Evolutionary conservation across 108 stramenopile genomes (phyloP).

Genomic region (Cafeteria roenbergensis): DNA sequence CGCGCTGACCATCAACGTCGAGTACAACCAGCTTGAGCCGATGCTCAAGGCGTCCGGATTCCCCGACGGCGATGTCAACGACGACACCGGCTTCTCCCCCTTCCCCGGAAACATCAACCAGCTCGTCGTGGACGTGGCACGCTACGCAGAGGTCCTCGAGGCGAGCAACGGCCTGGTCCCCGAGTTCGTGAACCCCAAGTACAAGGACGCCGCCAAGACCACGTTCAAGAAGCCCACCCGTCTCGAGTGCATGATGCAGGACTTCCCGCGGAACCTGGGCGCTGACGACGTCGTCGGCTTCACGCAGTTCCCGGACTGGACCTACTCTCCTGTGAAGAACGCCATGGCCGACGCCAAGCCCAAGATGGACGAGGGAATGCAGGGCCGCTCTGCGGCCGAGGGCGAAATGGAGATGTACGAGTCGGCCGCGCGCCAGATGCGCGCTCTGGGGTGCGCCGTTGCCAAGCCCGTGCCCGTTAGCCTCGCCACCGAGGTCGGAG

Average conservation of each 20-base stretch:
- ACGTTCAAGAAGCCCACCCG: conserved; percentile 95
- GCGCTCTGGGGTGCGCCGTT: conserved; percentile 49
- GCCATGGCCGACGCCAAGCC: conserved; percentile 61
- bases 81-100: conserved; percentile 73
- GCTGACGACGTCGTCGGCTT: conserved; percentile 73
- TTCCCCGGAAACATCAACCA: conserved; percentile 98
- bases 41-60: conserved; percentile 63
- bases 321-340: conserved; percentile 88
- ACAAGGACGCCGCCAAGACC: conserved; percentile 70
- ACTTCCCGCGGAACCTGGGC: conserved; percentile 77
- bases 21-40: conserved; percentile 98
- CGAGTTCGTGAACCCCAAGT: conserved; percentile 99
- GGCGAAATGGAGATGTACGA: conserved; percentile 80
- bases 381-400: conserved; percentile 68
- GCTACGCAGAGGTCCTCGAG: conserved; percentile 64
- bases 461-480: conserved; percentile 39
- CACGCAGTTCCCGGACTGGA: conserved; percentile 62
- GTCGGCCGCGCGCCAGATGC: conserved; percentile 45
- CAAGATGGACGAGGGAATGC: conserved; percentile 63
- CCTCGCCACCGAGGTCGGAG: conserved; percentile 44
- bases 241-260: conserved; percentile 99
- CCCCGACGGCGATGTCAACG: conserved; percentile 78
- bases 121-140: conserved; percentile 62
- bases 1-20: conserved; percentile 74
- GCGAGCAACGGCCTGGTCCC: conserved; percentile 72